These are phyloP conservation scores for Trichoderma sp. DNA, from an alignment of 2,329 filamentous ascomycete genomes.

Conservation along the genomic window DNA sequence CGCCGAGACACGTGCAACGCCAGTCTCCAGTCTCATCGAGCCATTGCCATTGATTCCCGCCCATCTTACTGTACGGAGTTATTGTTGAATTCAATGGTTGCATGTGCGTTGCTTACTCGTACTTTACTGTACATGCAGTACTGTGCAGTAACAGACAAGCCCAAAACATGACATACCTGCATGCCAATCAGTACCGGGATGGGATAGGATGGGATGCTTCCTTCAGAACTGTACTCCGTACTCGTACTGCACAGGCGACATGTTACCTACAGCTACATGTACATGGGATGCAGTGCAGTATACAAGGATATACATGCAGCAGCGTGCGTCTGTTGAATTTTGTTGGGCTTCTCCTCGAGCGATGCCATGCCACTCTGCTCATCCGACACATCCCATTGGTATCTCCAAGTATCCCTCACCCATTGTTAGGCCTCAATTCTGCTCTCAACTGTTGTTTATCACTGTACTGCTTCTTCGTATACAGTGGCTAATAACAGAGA, in stretches of 20 bases:
- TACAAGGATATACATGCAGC: not conserved
- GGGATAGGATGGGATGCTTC: not conserved
- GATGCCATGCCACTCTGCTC: not conserved
- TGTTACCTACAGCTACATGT: not conserved
- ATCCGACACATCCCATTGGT: not conserved
- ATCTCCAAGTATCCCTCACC: not conserved
- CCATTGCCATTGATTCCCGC: not conserved
- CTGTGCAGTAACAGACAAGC: not conserved
- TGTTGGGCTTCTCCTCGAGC: not conserved
- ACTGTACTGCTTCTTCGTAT: not conserved
- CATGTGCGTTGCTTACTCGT: not conserved
- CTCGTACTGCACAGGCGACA: not conserved
- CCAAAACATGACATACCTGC: conserved; percentile 13
- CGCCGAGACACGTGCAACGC: conserved; percentile 7
- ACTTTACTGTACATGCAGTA: not conserved
- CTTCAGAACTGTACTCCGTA: not conserved
- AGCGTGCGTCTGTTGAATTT: not conserved
- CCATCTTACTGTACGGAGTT: not conserved
- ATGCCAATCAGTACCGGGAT: not conserved
- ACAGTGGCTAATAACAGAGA: not conserved
- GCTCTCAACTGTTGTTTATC: not conserved
- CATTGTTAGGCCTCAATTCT: not conserved
- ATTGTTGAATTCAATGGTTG: not conserved
- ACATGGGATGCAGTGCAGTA: not conserved
- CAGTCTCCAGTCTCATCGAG: not conserved